A percentile compares a stretch with the other conserved stretches of the same genome.
Conservation (phyloP, 2,329 filamentous ascomycete genomes). For the Onygena corvina region DNA sequence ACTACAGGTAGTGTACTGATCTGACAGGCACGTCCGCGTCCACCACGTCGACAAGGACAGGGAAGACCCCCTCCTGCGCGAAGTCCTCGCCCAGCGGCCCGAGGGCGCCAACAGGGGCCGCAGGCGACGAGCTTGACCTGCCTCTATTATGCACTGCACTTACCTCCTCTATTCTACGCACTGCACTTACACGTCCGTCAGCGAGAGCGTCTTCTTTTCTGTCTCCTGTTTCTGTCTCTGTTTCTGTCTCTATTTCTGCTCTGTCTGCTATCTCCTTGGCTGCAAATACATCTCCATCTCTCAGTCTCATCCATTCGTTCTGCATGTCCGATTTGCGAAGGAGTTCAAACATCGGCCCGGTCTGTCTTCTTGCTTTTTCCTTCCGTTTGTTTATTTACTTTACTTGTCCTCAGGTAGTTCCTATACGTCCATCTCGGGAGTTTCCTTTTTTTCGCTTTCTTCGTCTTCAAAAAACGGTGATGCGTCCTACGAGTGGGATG, state of each 20-base stretch:
- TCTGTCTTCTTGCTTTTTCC: not conserved
- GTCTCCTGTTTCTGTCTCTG: no score
- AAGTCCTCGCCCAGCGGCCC: constrained; percentile 73
- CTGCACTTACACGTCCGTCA: no score
- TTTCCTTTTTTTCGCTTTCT: not conserved
- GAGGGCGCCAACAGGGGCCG: constrained; percentile 74
- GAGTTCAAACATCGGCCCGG: not conserved
- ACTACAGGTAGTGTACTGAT: constrained; percentile 9
- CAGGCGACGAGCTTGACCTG: constrained; percentile 45
- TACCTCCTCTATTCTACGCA: not conserved
- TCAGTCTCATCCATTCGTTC: not conserved
- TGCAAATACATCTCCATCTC: no score
- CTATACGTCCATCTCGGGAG: not conserved
- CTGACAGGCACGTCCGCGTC: constrained; percentile 69
- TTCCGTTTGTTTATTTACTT: constrained; percentile 1
- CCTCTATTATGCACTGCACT: not conserved
- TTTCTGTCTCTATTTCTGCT: not conserved
- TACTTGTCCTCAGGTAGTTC: not conserved
- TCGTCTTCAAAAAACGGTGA: no score
- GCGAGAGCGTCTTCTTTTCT: no score
- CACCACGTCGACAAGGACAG: constrained; percentile 85
- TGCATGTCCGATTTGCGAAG: not conserved
- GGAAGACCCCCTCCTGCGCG: constrained; percentile 67
- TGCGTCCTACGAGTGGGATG: no score
- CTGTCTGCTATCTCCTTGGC: not conserved